Conservation (phyloP, 331 rosid species). For the Acacia concinna region DNA sequence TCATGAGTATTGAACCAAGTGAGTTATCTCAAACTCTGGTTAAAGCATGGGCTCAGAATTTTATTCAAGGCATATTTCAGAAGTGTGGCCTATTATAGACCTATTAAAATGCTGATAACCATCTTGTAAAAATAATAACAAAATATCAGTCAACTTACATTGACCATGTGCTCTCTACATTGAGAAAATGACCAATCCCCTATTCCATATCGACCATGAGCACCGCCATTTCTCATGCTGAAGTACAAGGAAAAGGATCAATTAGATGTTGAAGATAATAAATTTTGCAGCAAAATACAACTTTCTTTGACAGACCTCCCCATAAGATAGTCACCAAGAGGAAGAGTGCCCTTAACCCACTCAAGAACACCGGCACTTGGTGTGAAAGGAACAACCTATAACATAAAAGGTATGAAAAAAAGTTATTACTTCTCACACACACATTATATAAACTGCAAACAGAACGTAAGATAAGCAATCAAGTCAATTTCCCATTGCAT, state of each 20-base stretch:
- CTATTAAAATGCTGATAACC: neutral
- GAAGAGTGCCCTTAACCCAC: conserved; percentile 95
- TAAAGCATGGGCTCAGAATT: neutral
- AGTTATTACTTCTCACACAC: neutral
- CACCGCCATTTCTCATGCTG: conserved; percentile 85
- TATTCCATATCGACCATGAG: conserved; percentile 80
- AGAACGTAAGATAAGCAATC: conserved; percentile 2
- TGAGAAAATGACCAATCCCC: conserved; percentile 81
- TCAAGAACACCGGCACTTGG: conserved; percentile 99
- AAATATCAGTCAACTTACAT: conserved; percentile 49
- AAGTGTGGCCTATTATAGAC: neutral
- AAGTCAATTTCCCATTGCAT: neutral
- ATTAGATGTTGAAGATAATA: conserved; percentile 20
- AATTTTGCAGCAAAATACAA: conserved; percentile 15
- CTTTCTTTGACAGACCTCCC: conserved; percentile 73
- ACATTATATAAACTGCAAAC: neutral
- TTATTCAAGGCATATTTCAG: neutral
- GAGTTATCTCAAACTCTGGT: neutral
- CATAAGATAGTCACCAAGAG: conserved; percentile 88
- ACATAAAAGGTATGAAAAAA: conserved; percentile 20
- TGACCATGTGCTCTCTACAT: conserved; percentile 81
- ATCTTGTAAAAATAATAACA: neutral
- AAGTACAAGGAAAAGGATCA: conserved; percentile 36
- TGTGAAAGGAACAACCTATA: conserved; percentile 90
- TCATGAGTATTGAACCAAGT: neutral